These are phyloP conservation scores for Paramyrothecium sp. DNA, from an alignment of 2,329 filamentous ascomycete genomes.

Conservation along the genomic window DNA sequence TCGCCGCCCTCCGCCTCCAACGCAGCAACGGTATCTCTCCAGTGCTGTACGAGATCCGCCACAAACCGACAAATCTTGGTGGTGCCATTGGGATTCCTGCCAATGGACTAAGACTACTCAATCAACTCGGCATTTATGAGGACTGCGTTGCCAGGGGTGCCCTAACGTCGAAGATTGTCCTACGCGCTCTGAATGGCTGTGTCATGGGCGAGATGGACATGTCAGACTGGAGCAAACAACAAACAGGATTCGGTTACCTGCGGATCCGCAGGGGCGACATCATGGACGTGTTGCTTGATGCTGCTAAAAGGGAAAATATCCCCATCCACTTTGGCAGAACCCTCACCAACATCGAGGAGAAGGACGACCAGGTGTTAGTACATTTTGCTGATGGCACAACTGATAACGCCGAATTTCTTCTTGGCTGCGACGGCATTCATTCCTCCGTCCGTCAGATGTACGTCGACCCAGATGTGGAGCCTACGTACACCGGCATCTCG, in stretches of 20 bases:
- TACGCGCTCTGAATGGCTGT: not conserved
- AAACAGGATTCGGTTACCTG: conserved; percentile 64
- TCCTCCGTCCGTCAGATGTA: conserved; percentile 26
- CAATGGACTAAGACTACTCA: not conserved
- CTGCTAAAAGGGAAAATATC: conserved; percentile 42
- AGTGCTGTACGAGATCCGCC: not conserved
- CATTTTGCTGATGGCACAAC: conserved; percentile 51
- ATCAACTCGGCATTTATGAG: not conserved
- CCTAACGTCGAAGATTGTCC: no score
- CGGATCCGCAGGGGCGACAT: conserved; percentile 59
- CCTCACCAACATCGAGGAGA: conserved; percentile 57
- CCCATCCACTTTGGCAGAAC: conserved; percentile 67
- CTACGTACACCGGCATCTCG: conserved; percentile 29
- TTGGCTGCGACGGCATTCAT: conserved; percentile 45
- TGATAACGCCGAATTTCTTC: conserved; percentile 39
- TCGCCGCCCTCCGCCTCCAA: not conserved
- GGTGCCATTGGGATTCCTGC: not conserved
- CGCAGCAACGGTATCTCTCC: not conserved
- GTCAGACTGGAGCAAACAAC: conserved; percentile 25
- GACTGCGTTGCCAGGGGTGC: not conserved
- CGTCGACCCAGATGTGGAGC: conserved; percentile 15
- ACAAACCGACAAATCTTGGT: not conserved
- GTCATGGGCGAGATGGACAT: not conserved
- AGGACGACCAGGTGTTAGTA: conserved; percentile 61
- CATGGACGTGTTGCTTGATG: conserved; percentile 58